phyloP scores from a whole-genome alignment of 1,284 basidiomycete genomes.

The Mycosarcoma mackinlayi region DNA sequence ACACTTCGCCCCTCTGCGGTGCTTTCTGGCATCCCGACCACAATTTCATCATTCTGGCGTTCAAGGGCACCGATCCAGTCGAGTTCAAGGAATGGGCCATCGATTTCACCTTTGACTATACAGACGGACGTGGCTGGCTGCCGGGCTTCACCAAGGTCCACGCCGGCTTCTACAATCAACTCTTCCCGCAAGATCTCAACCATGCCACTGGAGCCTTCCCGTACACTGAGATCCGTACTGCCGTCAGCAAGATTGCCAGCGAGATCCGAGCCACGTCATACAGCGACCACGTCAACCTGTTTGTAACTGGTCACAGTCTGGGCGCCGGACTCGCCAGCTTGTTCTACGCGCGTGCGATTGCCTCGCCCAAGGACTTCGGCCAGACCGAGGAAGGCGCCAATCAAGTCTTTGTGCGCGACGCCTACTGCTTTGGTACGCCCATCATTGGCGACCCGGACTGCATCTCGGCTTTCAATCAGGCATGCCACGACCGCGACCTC shows the following conservation, averaged over 20 bases:
- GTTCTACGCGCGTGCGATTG: slow-evolving; percentile 42
- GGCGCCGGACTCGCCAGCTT: slow-evolving; percentile 42
- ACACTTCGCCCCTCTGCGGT: slow-evolving; percentile 46
- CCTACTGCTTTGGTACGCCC: slow-evolving; percentile 50
- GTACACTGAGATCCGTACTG: slow-evolving; percentile 39
- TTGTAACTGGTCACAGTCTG: slow-evolving; percentile 43
- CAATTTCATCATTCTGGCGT: slow-evolving; percentile 50
- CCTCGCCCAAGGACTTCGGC: slow-evolving; percentile 46
- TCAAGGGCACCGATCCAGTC: slow-evolving; percentile 67
- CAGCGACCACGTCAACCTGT: slow-evolving; percentile 44
- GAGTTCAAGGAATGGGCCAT: slow-evolving; percentile 69
- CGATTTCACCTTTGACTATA: slow-evolving; percentile 63
- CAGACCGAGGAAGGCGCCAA: slow-evolving; percentile 22
- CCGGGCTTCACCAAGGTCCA: slow-evolving; percentile 47
- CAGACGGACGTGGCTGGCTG: slow-evolving; percentile 43
- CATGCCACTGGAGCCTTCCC: slow-evolving; percentile 33
- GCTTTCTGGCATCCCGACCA: slow-evolving; percentile 44
- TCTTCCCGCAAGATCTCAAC: slow-evolving; percentile 44
- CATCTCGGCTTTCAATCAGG: slow-evolving; percentile 42
- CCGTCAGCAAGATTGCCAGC: slow-evolving; percentile 28
- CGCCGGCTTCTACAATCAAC: slow-evolving; percentile 47
- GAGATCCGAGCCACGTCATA: slow-evolving; percentile 23
- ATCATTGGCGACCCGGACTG: slow-evolving; percentile 49
- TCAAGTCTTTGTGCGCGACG: slow-evolving; percentile 41
- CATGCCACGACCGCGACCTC: slow-evolving; percentile 26